Percentiles rank a stretch among this genome's conserved stretches.
phyloP scores from a whole-genome alignment of 2,329 filamentous ascomycete genomes.

The Scedosporium apiospermum region DNA sequence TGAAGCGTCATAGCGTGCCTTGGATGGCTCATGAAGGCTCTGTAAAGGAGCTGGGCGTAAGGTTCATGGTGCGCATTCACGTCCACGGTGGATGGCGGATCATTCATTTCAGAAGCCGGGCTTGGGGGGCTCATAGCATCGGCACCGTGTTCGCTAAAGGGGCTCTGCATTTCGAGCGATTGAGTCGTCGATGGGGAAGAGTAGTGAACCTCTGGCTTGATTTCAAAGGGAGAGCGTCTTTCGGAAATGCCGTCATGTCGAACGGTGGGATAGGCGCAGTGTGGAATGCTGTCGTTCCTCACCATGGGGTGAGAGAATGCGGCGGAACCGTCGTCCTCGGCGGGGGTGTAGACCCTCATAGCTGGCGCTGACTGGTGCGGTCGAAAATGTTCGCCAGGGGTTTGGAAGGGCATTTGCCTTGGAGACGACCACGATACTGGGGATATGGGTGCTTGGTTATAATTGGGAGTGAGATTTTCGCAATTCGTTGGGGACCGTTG shows the following conservation, averaged over 20 bases:
- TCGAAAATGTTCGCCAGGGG: background rate
- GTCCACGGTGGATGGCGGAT: background rate
- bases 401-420: slow-evolving; percentile 7
- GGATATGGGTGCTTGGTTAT: slow-evolving; percentile 20
- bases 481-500: slow-evolving; percentile 21
- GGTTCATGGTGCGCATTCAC: slow-evolving; percentile 34
- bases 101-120: background rate
- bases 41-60: slow-evolving; percentile 75
- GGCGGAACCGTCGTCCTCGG: background rate
- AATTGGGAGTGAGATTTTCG: slow-evolving; percentile 14
- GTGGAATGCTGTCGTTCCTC: background rate
- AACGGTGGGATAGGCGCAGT: background rate
- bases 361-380: background rate
- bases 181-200: background rate
- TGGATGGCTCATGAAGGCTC: slow-evolving; percentile 60
- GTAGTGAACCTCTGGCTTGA: background rate
- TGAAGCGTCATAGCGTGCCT: slow-evolving; percentile 66
- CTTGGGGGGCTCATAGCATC: background rate
- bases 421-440: slow-evolving; percentile 25
- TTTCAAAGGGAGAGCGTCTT: background rate
- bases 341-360: background rate
- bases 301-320: background rate
- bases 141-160: background rate
- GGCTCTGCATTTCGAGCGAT: background rate
- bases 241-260: background rate